Percentiles rank a stretch among this genome's conserved stretches.
Conservation (phyloP, 352 stramenopile species). For the Pythium diclinum region DNA sequence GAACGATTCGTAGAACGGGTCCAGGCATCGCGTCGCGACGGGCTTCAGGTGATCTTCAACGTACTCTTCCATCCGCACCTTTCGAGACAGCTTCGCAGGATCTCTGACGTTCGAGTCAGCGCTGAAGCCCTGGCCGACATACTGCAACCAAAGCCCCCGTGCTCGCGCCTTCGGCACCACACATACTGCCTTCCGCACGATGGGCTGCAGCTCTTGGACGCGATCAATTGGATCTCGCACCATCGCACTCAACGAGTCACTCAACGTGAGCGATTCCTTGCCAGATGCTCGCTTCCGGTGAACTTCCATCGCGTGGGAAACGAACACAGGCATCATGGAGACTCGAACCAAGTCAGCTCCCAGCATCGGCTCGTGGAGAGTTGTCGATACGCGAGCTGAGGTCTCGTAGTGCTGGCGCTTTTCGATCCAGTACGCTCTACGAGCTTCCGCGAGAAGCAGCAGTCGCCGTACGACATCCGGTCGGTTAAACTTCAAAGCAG, state of each 20-base stretch:
- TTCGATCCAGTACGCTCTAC: slow-evolving; percentile 10
- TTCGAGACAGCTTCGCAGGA: slow-evolving; percentile 35
- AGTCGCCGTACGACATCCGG: slow-evolving; percentile 18
- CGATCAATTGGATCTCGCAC: slow-evolving; percentile 46
- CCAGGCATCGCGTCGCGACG: slow-evolving; percentile 37
- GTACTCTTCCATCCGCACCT: slow-evolving; percentile 24
- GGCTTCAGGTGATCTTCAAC: slow-evolving; percentile 25
- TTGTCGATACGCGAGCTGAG: background rate
- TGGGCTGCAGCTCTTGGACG: slow-evolving; percentile 35
- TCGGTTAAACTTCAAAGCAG: background rate
- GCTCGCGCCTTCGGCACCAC: slow-evolving; percentile 71
- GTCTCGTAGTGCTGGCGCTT: slow-evolving; percentile 1
- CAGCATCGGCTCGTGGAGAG: slow-evolving; percentile 40
- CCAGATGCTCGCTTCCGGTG: slow-evolving; percentile 31
- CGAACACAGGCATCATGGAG: slow-evolving; percentile 56
- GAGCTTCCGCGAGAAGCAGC: background rate
- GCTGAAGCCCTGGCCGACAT: slow-evolving; percentile 42
- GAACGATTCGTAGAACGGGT: slow-evolving; percentile 54
- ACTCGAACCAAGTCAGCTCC: slow-evolving; percentile 41
- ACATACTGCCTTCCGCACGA: slow-evolving; percentile 69
- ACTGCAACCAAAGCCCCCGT: slow-evolving; percentile 33
- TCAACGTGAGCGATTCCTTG: slow-evolving; percentile 16
- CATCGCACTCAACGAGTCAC: slow-evolving; percentile 43
- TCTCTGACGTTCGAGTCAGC: slow-evolving; percentile 7
- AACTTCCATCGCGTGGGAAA: slow-evolving; percentile 72